phyloP scores from a whole-genome alignment of 768 basidiomycete genomes.

The Russula sp. region DNA sequence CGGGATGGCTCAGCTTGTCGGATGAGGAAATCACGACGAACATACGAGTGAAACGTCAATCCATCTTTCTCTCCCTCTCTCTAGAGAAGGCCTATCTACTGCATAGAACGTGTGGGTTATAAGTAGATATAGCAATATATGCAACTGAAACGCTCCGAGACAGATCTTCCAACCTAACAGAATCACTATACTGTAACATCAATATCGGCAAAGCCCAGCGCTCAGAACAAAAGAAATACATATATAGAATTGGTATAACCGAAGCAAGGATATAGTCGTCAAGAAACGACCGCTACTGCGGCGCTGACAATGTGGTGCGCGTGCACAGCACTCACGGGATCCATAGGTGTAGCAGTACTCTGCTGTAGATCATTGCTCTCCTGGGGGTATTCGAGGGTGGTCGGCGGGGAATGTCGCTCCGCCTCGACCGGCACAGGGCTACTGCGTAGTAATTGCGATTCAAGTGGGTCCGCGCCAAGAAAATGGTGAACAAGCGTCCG shows the following conservation, averaged over 20 bases:
- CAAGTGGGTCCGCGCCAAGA: conserved; percentile 12
- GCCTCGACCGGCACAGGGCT: background rate
- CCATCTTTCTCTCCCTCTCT: background rate
- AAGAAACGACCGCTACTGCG: conserved; percentile 10
- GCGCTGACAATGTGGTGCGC: conserved; percentile 2
- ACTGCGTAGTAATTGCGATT: background rate
- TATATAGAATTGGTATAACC: conserved; percentile 6
- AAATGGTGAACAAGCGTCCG: conserved; percentile 12
- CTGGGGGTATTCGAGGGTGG: background rate
- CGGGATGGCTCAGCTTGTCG: background rate
- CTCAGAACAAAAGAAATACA: background rate
- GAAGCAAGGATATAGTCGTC: conserved; percentile 4
- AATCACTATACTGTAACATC: background rate
- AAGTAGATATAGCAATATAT: conserved; percentile 18
- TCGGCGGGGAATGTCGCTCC: background rate
- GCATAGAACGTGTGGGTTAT: background rate
- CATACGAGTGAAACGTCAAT: background rate
- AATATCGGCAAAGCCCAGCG: background rate
- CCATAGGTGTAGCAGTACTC: background rate
- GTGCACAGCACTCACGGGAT: conserved; percentile 5
- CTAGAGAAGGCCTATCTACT: background rate
- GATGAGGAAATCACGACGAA: background rate
- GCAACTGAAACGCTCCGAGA: background rate
- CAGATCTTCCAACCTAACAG: background rate
- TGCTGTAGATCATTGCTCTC: background rate